Conservation (phyloP, 352 stramenopile genomes). For the Thalassiosira exigua region DNA sequence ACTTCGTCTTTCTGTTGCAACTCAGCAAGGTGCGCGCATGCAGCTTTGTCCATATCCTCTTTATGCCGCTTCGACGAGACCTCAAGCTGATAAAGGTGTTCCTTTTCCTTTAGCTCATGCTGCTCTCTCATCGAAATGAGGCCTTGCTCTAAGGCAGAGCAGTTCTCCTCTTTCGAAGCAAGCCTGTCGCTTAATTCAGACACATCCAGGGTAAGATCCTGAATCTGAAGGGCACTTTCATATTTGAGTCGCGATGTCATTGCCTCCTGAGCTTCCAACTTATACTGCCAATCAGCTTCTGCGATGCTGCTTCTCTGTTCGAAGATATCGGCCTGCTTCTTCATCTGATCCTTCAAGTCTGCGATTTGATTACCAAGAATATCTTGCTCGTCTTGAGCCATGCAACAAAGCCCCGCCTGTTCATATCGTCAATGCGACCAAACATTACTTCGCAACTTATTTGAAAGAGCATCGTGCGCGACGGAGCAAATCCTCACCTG, state of each 20-base stretch:
- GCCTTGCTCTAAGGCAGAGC: slow-evolving; percentile 1
- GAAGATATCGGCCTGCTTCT: slow-evolving; percentile 27
- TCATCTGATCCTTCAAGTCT: slow-evolving; percentile 21
- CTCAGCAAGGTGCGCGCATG: slow-evolving; percentile 8
- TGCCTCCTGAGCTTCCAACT: slow-evolving; percentile 32
- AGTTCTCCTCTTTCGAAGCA: slow-evolving; percentile 28
- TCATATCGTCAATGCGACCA: no score
- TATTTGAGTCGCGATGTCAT: slow-evolving; percentile 33
- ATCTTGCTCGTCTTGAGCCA: slow-evolving; percentile 32
- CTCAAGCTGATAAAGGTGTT: slow-evolving; percentile 18
- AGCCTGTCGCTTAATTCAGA: slow-evolving; percentile 12
- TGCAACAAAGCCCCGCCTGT: no score
- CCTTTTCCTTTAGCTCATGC: not conserved
- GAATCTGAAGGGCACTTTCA: slow-evolving; percentile 33
- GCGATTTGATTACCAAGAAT: slow-evolving; percentile 36
- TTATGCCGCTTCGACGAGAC: slow-evolving; percentile 12
- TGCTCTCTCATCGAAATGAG: slow-evolving; percentile 8
- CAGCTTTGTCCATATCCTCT: slow-evolving; percentile 15
- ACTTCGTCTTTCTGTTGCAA: slow-evolving; percentile 28
- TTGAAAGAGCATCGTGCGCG: no score
- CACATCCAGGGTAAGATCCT: slow-evolving; percentile 23
- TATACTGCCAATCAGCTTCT: slow-evolving; percentile 20
- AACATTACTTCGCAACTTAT: no score
- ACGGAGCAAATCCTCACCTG: no score
- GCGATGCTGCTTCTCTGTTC: slow-evolving; percentile 21